A percentile compares a stretch with the other conserved stretches of the same genome.
phyloP scores from a whole-genome alignment of 306 rosid species.

The Oemleria cerasiformis region DNA sequence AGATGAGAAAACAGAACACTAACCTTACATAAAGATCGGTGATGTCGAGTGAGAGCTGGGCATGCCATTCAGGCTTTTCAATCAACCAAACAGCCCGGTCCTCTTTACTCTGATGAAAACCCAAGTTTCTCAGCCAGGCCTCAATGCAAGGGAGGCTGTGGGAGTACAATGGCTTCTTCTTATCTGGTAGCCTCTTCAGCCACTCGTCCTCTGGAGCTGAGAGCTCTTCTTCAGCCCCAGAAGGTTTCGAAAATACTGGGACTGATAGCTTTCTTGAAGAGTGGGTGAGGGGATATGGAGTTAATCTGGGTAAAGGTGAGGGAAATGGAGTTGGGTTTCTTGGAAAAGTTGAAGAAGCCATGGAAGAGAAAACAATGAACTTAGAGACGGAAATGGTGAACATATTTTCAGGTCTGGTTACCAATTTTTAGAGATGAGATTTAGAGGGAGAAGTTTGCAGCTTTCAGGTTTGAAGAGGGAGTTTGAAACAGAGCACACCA shows the following conservation, averaged over 20 bases:
- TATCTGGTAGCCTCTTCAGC: conserved; percentile 90
- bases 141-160: conserved; percentile 95
- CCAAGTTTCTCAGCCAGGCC: conserved; percentile 73
- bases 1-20: conserved; percentile 1
- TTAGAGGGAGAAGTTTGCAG: not conserved
- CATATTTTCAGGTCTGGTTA: conserved; percentile 25
- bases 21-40: conserved; percentile 88
- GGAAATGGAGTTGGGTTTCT: conserved; percentile 19
- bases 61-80: conserved; percentile 83
- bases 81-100: conserved; percentile 76
- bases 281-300: conserved; percentile 22
- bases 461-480: not conserved
- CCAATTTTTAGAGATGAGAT: too few relatives aligned
- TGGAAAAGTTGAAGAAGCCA: conserved; percentile 21
- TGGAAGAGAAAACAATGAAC: conserved; percentile 25
- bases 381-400: conserved; percentile 41
- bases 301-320: conserved; percentile 35
- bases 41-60: conserved; percentile 78
- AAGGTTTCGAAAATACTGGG: conserved; percentile 40
- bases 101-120: conserved; percentile 68
- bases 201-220: conserved; percentile 66
- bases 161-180: conserved; percentile 81
- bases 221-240: conserved; percentile 49
- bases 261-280: conserved; percentile 26
- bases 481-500: not conserved